phyloP scores from a whole-genome alignment of 2,329 filamentous ascomycete species.

The Tolypocladium amazonense region DNA sequence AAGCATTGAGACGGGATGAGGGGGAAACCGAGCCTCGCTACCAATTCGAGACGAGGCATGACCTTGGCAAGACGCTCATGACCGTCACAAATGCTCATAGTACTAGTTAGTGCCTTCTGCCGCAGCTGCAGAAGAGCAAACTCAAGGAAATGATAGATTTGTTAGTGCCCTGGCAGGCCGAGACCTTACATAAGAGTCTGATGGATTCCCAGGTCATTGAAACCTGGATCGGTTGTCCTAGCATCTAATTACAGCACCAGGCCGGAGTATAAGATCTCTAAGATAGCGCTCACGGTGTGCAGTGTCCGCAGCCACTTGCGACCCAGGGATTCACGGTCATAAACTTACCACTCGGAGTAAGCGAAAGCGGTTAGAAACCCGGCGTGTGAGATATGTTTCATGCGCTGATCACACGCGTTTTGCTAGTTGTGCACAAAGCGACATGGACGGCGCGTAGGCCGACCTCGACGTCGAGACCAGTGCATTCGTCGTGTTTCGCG shows the following conservation, averaged over 20 bases:
- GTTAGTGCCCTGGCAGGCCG: too few relatives aligned
- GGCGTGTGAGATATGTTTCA: background rate
- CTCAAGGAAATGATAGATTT: too few relatives aligned
- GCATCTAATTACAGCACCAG: slow-evolving; percentile 10
- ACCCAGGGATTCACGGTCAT: slow-evolving; percentile 31
- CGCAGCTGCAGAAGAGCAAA: too few relatives aligned
- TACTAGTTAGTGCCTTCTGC: too few relatives aligned
- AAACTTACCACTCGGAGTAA: slow-evolving; percentile 31
- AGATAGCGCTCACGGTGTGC: slow-evolving; percentile 31
- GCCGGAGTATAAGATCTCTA: too few relatives aligned
- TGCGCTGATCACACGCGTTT: background rate
- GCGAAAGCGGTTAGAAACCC: slow-evolving; percentile 6
- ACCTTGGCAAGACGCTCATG: slow-evolving; percentile 1
- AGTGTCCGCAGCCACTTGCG: slow-evolving; percentile 24
- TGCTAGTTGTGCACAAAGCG: slow-evolving; percentile 18
- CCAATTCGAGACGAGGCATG: background rate
- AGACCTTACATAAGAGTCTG: background rate
- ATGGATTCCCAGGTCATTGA: slow-evolving; percentile 11
- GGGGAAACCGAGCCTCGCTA: background rate
- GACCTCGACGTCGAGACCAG: slow-evolving; percentile 29
- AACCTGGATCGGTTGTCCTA: slow-evolving; percentile 27
- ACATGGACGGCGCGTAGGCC: slow-evolving; percentile 26
- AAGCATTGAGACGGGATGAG: background rate
- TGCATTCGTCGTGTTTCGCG: slow-evolving; percentile 10
- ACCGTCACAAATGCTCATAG: too few relatives aligned